A percentile compares a stretch with the other conserved stretches of the same genome.
Conservation (phyloP, 1,139 yeast species). For the Tardiomyces depauwii region DNA sequence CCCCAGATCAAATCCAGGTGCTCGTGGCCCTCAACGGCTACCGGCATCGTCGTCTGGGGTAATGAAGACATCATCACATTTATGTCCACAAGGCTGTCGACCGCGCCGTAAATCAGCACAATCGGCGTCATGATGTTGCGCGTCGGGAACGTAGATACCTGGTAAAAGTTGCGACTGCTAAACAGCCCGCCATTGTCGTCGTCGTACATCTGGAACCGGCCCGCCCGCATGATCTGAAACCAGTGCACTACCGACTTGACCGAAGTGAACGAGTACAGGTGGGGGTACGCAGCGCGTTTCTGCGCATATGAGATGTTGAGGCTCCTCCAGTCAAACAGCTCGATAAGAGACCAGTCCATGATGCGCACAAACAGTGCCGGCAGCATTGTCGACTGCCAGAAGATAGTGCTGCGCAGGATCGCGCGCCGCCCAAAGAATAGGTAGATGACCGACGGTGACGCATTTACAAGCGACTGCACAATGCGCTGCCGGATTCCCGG, state of each 20-base stretch:
- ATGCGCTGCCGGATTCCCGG: constrained; percentile 67
- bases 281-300: constrained; percentile 68
- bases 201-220: constrained; percentile 80
- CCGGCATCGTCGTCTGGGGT: constrained; percentile 29
- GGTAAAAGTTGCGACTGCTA: constrained; percentile 24
- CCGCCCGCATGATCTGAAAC: constrained; percentile 84
- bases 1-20: constrained; percentile 93
- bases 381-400: constrained; percentile 76
- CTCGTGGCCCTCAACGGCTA: constrained; percentile 52
- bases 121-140: constrained; percentile 60
- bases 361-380: constrained; percentile 70
- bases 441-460: constrained; percentile 68
- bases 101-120: constrained; percentile 64
- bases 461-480: constrained; percentile 64
- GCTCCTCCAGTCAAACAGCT: constrained; percentile 73
- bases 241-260: constrained; percentile 92
- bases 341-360: constrained; percentile 56
- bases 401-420: constrained; percentile 61
- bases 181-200: constrained; percentile 31
- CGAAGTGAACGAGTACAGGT: constrained; percentile 80
- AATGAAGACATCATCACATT: constrained; percentile 55
- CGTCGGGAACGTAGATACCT: constrained; percentile 57
- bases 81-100: constrained; percentile 79
- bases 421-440: constrained; percentile 64
- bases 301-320: constrained; percentile 58